A percentile compares a stretch with the other conserved stretches of the same genome.
Evolutionary conservation across 1,139 yeast species (phyloP).

Genomic region (Candida sp.): DNA sequence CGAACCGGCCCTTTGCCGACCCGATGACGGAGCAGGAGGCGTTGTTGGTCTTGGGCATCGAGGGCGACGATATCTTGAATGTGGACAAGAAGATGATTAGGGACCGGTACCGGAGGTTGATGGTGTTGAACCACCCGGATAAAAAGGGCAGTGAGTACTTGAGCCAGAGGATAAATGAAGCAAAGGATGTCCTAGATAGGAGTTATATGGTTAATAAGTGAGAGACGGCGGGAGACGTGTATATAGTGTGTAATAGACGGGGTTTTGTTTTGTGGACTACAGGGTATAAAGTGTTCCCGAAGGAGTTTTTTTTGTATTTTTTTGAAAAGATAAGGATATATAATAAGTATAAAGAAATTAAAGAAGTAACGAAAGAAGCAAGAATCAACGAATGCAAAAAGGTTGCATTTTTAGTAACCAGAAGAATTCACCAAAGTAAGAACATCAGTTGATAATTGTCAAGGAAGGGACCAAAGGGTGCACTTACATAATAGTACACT

Average conservation of each 20-base stretch:
- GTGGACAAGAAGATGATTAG: constrained; percentile 49
- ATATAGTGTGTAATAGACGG: background rate
- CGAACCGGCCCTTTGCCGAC: constrained; percentile 50
- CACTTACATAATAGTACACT: constrained; percentile 8
- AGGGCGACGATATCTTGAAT: constrained; percentile 52
- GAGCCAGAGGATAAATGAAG: constrained; percentile 78
- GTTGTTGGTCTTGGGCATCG: constrained; percentile 55
- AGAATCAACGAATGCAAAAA: constrained; percentile 1
- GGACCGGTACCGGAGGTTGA: constrained; percentile 61
- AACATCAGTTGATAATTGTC: too few species aligned
- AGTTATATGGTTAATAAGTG: constrained; percentile 46
- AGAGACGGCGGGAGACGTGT: background rate
- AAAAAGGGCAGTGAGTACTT: constrained; percentile 73
- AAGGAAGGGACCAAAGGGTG: too few species aligned
- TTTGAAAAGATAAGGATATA: background rate
- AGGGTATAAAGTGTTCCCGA: background rate
- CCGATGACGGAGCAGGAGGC: constrained; percentile 70
- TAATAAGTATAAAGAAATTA: background rate
- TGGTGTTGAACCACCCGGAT: constrained; percentile 79
- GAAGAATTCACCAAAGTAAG: background rate
- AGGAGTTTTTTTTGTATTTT: background rate
- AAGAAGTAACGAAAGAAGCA: background rate
- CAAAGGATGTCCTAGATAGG: constrained; percentile 65
- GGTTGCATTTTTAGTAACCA: too few species aligned
- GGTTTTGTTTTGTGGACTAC: background rate